A percentile compares a stretch with the other conserved stretches of the same genome.
Conservation (phyloP, 108 stramenopile species). For the Cyclotella kingstonii region DNA sequence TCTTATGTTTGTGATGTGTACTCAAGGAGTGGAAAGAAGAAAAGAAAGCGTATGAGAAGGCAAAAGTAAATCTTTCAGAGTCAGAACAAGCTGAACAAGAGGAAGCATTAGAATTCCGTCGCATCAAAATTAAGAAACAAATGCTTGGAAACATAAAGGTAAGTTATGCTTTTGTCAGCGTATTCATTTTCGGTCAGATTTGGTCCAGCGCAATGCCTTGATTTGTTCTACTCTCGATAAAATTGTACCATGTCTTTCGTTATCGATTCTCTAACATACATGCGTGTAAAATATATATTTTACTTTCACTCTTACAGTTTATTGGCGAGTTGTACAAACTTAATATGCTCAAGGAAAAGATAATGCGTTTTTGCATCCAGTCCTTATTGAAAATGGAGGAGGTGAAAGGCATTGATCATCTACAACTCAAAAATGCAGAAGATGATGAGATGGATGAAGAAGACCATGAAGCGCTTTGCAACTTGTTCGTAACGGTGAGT, state of each 20-base stretch:
- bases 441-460: constrained; percentile 81
- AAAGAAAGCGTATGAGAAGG: constrained; percentile 64
- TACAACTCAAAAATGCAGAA: constrained; percentile 45
- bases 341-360: constrained; percentile 87
- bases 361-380: constrained; percentile 89
- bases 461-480: constrained; percentile 90
- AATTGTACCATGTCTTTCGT: no score
- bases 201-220: no score
- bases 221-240: no score
- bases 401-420: constrained; percentile 31
- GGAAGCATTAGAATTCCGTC: constrained; percentile 75
- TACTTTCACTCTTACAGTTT: constrained; percentile 43
- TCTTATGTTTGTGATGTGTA: background rate
- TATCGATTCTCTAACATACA: no score
- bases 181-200: no score
- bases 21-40: constrained; percentile 75
- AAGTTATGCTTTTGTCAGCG: background rate
- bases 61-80: constrained; percentile 61
- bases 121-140: constrained; percentile 93
- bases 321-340: constrained; percentile 98
- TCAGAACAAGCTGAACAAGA: constrained; percentile 64
- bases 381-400: constrained; percentile 80
- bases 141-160: constrained; percentile 92
- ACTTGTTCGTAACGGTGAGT: constrained; percentile 63
- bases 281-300: background rate